These are phyloP conservation scores for Suillus plorans DNA, from an alignment of 768 basidiomycete genomes.

Conservation along the genomic window DNA sequence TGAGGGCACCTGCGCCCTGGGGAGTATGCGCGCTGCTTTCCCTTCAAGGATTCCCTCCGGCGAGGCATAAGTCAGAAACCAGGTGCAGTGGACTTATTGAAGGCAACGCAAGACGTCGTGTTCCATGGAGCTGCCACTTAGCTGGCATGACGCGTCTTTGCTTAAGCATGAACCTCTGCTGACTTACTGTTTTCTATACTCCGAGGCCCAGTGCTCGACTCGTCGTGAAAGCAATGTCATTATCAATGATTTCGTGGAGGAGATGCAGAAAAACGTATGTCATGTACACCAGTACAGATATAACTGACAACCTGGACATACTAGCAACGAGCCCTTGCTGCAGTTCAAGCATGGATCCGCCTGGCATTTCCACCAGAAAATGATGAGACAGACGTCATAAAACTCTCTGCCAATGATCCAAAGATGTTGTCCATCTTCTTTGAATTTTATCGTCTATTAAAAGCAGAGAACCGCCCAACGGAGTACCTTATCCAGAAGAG, in stretches of 20 bases:
- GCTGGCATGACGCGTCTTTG: slow-evolving; percentile 21
- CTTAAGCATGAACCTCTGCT: slow-evolving; percentile 21
- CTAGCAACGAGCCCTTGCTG: slow-evolving; percentile 12
- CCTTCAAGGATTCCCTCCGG: background rate
- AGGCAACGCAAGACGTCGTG: background rate
- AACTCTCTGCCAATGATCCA: slow-evolving; percentile 1
- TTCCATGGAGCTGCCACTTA: slow-evolving; percentile 19
- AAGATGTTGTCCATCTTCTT: slow-evolving; percentile 19
- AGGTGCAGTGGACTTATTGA: background rate
- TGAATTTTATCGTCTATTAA: slow-evolving; percentile 13
- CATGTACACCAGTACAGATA: background rate
- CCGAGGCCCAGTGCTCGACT: fast-evolving
- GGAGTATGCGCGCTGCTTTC: background rate
- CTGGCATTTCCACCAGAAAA: slow-evolving; percentile 8
- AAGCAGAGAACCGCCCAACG: fast-evolving
- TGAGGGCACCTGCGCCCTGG: background rate
- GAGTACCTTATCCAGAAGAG: background rate
- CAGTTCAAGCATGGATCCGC: slow-evolving; percentile 15
- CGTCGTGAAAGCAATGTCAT: background rate
- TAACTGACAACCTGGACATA: background rate
- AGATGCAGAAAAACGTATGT: slow-evolving; percentile 12
- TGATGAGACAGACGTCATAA: background rate
- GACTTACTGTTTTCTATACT: background rate
- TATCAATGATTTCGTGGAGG: slow-evolving; percentile 11
- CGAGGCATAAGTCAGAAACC: background rate